Evolutionary conservation across 176 grass and related monocot species (phyloP), one percentile per base, ranked within the genome.

Genomic region (Thalia dealbata): DNA sequence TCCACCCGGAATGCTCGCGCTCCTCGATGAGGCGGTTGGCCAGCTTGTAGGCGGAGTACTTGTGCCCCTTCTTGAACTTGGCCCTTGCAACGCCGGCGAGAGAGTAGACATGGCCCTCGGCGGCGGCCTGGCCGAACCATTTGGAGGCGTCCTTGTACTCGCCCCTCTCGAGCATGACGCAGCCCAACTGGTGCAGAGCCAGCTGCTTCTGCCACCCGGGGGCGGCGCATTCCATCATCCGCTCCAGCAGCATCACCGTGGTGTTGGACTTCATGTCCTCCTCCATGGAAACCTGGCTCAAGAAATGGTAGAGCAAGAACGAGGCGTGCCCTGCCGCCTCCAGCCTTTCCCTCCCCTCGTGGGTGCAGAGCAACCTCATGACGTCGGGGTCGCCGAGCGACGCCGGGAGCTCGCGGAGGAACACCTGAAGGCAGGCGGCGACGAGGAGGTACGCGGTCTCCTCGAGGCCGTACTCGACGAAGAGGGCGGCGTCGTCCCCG

Each of bases 31-130:
- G 73, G 28, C 73, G 84, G 67, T 86, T 92, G 76, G 84, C 87
- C 5, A 97, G 70, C 83, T 97, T 97, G 79, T 92, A 97, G 2
- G 95, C 90, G 0, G 87, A 74, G 63, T 97, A 97, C 67, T 97
- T 97, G 84, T 97, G 95, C 19, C 95, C 95, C 11, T 87, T 78
- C 76, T 88, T 92, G 83, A 74, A 92, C 68, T 92, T 97, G 77
- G 95, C 87, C 8, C 95, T 85, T 0, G 95, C 95, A 14, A 86
- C 83, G 0, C 95, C 95, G n/a, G 86, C 85, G 19, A 85, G 75
- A 11, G 95, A 97, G 73, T 97, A 97, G 28, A 91, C 83, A 24
- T 97, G 95, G 23, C 90, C 90, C 67, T 86, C 85, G 22, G 85
- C 76, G 10, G 84, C 83, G n/a, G 95, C 90, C 13, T 86, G 81